These are phyloP conservation scores for Jasminum sambac DNA, from an alignment of 257 asterid species.

Conservation along the genomic window DNA sequence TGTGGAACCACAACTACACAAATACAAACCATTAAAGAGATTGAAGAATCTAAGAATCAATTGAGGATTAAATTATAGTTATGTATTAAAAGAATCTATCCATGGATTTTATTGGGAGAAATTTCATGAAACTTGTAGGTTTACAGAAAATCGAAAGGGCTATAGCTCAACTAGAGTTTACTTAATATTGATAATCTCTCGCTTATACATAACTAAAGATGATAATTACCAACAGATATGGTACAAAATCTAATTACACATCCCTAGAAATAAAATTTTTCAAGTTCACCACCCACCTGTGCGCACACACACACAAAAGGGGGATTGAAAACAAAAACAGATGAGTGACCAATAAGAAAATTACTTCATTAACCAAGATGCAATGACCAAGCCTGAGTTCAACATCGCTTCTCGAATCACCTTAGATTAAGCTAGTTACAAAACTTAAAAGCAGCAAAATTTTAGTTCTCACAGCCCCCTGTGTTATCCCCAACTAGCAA, in stretches of 20 bases:
- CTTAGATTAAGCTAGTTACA: not conserved
- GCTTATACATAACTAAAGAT: not conserved
- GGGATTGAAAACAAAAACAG: not conserved
- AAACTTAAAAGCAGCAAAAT: not conserved
- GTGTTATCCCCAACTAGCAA: not conserved
- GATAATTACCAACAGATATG: not conserved
- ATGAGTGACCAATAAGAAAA: not conserved
- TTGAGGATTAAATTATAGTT: not conserved
- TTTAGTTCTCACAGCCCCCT: not conserved
- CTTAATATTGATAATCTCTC: not conserved
- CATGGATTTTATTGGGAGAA: not conserved
- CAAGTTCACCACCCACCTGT: not conserved
- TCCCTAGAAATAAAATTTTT: not conserved
- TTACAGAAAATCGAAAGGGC: not conserved
- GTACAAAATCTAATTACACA: conserved; percentile 13
- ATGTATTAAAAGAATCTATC: not conserved
- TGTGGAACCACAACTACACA: not conserved
- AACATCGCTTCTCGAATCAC: not conserved
- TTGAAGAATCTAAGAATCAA: not conserved
- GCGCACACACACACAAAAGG: not conserved
- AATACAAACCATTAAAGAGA: conserved; percentile 6
- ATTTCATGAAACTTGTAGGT: not conserved
- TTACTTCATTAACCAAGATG: not conserved
- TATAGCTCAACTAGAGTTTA: not conserved
- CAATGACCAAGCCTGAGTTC: not conserved